These are phyloP conservation scores for Mallotus japonicus DNA, from an alignment of 441 rosid species.

Conservation along the genomic window DNA sequence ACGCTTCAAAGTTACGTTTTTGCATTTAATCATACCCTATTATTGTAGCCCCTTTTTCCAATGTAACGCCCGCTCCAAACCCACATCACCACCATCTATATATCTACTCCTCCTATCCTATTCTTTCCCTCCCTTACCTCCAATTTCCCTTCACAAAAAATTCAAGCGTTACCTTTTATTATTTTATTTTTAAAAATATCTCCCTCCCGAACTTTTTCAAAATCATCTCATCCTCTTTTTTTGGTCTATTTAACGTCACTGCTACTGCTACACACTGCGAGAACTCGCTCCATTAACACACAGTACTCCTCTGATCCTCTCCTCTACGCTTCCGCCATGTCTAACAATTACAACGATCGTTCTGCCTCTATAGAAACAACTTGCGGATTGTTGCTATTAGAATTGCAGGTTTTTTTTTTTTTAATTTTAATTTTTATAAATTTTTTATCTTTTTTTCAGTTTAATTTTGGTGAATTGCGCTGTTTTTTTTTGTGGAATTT, in stretches of 20 bases:
- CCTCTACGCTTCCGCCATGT: conserved; percentile 12
- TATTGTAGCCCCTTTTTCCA: conserved; percentile 3
- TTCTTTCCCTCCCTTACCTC: conserved; percentile 18
- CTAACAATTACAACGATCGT: conserved; percentile 25
- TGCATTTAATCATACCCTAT: too few relatives aligned
- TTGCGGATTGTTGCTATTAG: conserved; percentile 52
- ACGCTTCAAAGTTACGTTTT: conserved; percentile 9
- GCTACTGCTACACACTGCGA: neutral
- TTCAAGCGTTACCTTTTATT: conserved; percentile 34
- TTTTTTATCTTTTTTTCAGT: neutral
- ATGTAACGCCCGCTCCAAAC: conserved; percentile 45
- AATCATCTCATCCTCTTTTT: too few relatives aligned
- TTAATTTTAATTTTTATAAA: too few relatives aligned
- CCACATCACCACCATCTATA: conserved; percentile 8
- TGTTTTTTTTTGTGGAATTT: neutral
- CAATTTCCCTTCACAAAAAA: conserved; percentile 22
- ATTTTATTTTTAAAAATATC: neutral
- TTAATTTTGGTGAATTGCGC: neutral
- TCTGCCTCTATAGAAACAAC: conserved; percentile 45
- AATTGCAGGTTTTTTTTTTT: conserved; percentile 47
- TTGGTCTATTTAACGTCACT: neutral
- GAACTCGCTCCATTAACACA: too few relatives aligned
- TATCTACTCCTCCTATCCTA: neutral
- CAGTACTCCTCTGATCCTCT: neutral
- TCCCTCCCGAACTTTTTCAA: neutral